Conservation (phyloP, 352 stramenopile species). For the Achlya hypogyna region DNA sequence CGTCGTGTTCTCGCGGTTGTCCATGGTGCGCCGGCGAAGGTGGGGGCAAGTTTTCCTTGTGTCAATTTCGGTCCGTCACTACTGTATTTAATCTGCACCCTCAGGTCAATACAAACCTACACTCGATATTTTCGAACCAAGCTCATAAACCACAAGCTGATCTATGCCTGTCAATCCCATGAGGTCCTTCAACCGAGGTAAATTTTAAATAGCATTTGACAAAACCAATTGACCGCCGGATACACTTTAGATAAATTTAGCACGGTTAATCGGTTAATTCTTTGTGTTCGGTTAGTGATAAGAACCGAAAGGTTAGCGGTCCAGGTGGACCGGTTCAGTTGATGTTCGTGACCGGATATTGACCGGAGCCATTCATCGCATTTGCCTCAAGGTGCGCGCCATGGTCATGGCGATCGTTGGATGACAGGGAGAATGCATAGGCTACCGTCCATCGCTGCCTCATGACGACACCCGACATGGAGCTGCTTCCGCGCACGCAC, state of each 20-base stretch:
- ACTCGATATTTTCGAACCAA: too few relatives aligned
- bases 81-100: not conserved
- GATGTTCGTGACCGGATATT: not conserved
- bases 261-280: not conserved
- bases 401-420: too few relatives aligned
- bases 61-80: not conserved
- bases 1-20: not conserved
- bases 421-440: conserved; percentile 4
- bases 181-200: not conserved
- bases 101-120: not conserved
- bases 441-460: not conserved
- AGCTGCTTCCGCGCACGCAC: conserved; percentile 36
- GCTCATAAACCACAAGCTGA: not conserved
- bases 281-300: too few relatives aligned
- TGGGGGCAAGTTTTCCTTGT: too few relatives aligned
- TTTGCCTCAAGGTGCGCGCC: too few relatives aligned
- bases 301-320: too few relatives aligned
- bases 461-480: conserved; percentile 5
- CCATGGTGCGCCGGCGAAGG: not conserved
- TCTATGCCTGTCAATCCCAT: not conserved
- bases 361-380: conserved; percentile 1
- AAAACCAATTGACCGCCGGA: not conserved
- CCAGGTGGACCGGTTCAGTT: too few relatives aligned
- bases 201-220: not conserved
- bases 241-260: not conserved